phyloP scores from a whole-genome alignment of 495 filamentous ascomycete genomes.

The Talaromyces liani region DNA sequence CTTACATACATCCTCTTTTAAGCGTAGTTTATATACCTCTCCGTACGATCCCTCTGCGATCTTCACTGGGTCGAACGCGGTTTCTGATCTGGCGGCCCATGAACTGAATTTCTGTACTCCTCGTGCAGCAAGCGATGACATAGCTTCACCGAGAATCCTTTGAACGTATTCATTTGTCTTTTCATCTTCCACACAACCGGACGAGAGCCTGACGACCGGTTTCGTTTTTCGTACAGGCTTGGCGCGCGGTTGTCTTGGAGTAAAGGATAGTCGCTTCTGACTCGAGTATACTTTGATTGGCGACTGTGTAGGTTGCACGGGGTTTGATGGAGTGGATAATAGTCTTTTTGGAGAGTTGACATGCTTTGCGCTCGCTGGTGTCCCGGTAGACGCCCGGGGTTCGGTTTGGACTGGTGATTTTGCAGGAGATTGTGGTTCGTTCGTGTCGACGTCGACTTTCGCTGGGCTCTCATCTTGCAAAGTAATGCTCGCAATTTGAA shows the following conservation, averaged over 20 bases:
- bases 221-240: conserved; percentile 12
- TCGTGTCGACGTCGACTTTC: background rate
- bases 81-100: conserved; percentile 34
- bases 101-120: conserved; percentile 34
- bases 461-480: conserved; percentile 15
- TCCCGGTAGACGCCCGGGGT: background rate
- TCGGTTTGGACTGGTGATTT: background rate
- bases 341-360: background rate
- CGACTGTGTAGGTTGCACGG: background rate
- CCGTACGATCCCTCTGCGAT: conserved; percentile 47
- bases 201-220: conserved; percentile 20
- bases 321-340: background rate
- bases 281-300: background rate
- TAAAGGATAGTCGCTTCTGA: conserved; percentile 7
- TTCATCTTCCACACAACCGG: conserved; percentile 29
- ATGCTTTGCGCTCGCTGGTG: conserved; percentile 8
- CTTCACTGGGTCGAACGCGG: conserved; percentile 37
- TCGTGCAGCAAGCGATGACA: conserved; percentile 29
- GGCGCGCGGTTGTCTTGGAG: conserved; percentile 5
- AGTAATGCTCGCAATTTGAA: conserved; percentile 27
- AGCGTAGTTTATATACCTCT: conserved; percentile 40
- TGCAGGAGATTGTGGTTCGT: background rate
- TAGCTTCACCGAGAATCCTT: conserved; percentile 30
- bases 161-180: conserved; percentile 32
- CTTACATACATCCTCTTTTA: conserved; percentile 29